A percentile compares a stretch with the other conserved stretches of the same genome.
Conservation (phyloP, 148 eudicot genomes). For the Persicaria tinctoria region DNA sequence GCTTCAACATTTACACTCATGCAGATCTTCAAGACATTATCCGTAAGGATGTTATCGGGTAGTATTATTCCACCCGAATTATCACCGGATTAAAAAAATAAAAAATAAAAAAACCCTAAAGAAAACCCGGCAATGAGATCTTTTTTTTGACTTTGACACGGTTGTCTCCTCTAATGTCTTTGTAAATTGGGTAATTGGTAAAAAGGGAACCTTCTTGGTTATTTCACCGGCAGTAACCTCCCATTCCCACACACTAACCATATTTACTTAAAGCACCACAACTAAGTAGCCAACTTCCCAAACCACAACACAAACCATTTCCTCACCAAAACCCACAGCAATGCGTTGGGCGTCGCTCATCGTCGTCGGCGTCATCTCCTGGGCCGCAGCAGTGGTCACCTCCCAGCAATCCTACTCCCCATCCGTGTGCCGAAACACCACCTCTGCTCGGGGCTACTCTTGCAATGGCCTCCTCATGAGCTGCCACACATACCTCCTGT, state of each 20-base stretch:
- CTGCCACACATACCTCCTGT: slow-evolving; percentile 11
- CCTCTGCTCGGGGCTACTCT: slow-evolving; percentile 9
- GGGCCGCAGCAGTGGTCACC: not conserved
- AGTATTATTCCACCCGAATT: too few species aligned
- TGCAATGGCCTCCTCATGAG: slow-evolving; percentile 6
- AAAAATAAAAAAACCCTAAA: too few species aligned
- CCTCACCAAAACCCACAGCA: not conserved
- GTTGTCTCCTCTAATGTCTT: too few species aligned
- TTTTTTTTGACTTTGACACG: too few species aligned
- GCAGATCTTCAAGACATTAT: too few species aligned
- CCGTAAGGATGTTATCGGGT: too few species aligned
- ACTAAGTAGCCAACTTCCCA: too few species aligned
- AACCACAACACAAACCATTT: not conserved
- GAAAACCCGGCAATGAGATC: too few species aligned
- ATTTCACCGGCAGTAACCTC: not conserved
- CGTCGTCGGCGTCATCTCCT: not conserved
- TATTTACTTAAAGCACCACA: not conserved
- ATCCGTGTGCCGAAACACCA: not conserved
- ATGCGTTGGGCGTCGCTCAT: not conserved
- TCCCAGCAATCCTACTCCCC: slow-evolving; percentile 5
- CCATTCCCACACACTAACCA: not conserved
- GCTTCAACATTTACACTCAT: too few species aligned
- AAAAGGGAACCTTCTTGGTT: not conserved
- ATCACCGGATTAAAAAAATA: too few species aligned
- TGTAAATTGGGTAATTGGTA: not conserved